Evolutionary conservation across 768 basidiomycete genomes (phyloP).

Genomic region (Calocybe cyanea): DNA sequence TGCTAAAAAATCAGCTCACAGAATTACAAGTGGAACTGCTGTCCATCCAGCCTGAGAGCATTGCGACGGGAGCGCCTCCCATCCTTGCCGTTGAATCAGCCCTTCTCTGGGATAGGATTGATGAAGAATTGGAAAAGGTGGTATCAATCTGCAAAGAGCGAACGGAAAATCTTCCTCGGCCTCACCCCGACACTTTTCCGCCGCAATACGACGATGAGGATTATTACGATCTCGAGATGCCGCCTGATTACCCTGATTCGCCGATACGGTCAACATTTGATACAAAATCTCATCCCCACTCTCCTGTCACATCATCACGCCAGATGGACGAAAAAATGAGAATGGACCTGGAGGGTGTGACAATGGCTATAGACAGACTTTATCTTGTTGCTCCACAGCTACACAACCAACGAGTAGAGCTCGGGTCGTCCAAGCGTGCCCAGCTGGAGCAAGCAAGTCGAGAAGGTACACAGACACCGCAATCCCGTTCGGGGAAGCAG

Average conservation of each 20-base stretch:
- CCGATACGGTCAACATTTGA: conserved; percentile 33
- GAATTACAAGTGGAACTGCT: conserved; percentile 60
- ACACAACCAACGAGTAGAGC: conserved; percentile 89
- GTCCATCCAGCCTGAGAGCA: conserved; percentile 34
- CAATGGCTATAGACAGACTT: conserved; percentile 85
- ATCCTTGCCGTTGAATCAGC: conserved; percentile 53
- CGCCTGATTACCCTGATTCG: conserved; percentile 58
- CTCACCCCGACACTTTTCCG: conserved; percentile 34
- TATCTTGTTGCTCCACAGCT: conserved; percentile 86
- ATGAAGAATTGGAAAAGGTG: conserved; percentile 69
- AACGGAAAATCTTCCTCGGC: conserved; percentile 31
- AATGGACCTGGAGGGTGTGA: conserved; percentile 80
- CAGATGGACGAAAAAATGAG: conserved; percentile 72
- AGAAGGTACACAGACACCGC: conserved; percentile 28
- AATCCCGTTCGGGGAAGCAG: conserved; percentile 29
- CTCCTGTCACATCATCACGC: conserved; percentile 21
- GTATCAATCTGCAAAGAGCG: conserved; percentile 64
- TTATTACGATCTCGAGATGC: conserved; percentile 35
- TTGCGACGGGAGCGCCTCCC: conserved; percentile 38
- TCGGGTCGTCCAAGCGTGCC: conserved; percentile 64
- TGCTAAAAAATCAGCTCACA: conserved; percentile 64
- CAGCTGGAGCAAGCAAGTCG: conserved; percentile 71
- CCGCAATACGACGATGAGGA: conserved; percentile 42
- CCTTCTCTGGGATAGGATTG: conserved; percentile 72
- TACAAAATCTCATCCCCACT: conserved; percentile 24